Percentiles rank a stretch among this genome's conserved stretches.
These are phyloP conservation scores for Debaryomyces robertsiae DNA, from an alignment of 1,139 yeast genomes.

Conservation along the genomic window DNA sequence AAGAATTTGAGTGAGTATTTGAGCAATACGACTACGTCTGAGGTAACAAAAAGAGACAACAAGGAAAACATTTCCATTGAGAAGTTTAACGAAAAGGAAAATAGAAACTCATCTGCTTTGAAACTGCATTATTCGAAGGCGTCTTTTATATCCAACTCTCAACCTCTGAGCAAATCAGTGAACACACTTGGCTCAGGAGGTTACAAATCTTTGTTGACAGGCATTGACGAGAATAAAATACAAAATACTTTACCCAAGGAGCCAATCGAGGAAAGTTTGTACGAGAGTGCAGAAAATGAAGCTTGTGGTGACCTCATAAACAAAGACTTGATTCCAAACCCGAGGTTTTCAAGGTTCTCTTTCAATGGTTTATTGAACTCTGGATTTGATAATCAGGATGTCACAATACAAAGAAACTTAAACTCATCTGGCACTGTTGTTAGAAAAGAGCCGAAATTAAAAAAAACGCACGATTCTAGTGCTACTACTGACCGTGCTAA, in stretches of 20 bases:
- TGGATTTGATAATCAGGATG: slow-evolving; percentile 32
- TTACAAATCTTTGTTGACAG: slow-evolving; percentile 28
- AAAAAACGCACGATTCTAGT: neutral
- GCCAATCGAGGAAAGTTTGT: slow-evolving; percentile 5
- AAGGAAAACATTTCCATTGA: slow-evolving; percentile 25
- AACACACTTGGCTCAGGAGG: slow-evolving; percentile 13
- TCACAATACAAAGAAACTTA: slow-evolving; percentile 30
- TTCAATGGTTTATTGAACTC: slow-evolving; percentile 40
- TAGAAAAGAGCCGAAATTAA: slow-evolving; percentile 17
- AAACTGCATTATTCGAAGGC: slow-evolving; percentile 11
- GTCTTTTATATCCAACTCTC: slow-evolving; percentile 6
- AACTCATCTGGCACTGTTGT: slow-evolving; percentile 37
- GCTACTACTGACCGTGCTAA: slow-evolving; percentile 3
- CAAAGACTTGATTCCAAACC: slow-evolving; percentile 42
- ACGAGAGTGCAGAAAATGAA: slow-evolving; percentile 1
- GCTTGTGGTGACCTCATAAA: slow-evolving; percentile 2
- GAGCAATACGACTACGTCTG: slow-evolving; percentile 10
- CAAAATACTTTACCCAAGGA: slow-evolving; percentile 6
- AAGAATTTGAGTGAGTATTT: slow-evolving; percentile 43
- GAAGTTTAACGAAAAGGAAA: slow-evolving; percentile 20
- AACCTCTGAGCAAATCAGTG: slow-evolving; percentile 4
- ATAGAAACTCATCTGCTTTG: slow-evolving; percentile 7
- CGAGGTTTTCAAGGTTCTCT: slow-evolving; percentile 47
- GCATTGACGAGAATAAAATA: slow-evolving; percentile 24
- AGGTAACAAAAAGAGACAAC: slow-evolving; percentile 16